Base-by-base conservation (phyloP, 1,284 basidiomycete species). In the Rhodotorula sp. region DNA sequence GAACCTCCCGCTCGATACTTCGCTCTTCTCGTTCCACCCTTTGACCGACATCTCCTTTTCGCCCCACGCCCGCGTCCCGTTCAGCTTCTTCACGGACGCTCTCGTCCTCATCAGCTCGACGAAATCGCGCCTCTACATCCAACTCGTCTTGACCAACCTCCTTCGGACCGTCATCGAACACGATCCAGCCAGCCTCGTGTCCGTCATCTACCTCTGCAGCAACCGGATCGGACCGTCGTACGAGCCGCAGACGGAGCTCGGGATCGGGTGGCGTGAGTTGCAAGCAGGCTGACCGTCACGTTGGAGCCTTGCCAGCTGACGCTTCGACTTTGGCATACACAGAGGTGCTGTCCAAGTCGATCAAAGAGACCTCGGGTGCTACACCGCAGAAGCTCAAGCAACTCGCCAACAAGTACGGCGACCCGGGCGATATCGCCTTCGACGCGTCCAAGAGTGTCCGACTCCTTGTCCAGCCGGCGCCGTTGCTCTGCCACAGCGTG, bases 161-260 rank as follows among this genome's bases (percentile, higher is more conserved):
- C 82, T 97, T 18, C 88, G 91, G 29, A 86, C 87, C 20, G 85
- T 96, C 61, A 85, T 89, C 68, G 81, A 83, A 49, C 87, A 89
- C 72, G 88, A 93, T 77, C 87, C 90, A 0, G 72, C 84, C 16
- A 90, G 91, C 58, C 85, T 97, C 58, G 82, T 91, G 57, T 86
- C 91, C 20, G 85, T 91, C n/a, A 84, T 96, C n/a, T 97, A 96
- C 81, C 87, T 97, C 39, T 84, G 95, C 54, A 92, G 91, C 39
- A 97, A 95, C 81, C 88, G 91, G 49, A 86, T 97, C 49, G 87
- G 88, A 1, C 92, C 93, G 23, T 76, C 81, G 0, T 82, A 83
- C 71, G 82, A 81, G 34, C 31, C 52, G 46, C 81, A 80, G 56
- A 75, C 81, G 21, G 82, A 83, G 69, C 80, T 83, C 20, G 82